Percentiles rank a stretch among this genome's conserved stretches.
Evolutionary conservation across 1,284 basidiomycete genomes (phyloP).

Genomic region (Tranzscheliella williamsii): DNA sequence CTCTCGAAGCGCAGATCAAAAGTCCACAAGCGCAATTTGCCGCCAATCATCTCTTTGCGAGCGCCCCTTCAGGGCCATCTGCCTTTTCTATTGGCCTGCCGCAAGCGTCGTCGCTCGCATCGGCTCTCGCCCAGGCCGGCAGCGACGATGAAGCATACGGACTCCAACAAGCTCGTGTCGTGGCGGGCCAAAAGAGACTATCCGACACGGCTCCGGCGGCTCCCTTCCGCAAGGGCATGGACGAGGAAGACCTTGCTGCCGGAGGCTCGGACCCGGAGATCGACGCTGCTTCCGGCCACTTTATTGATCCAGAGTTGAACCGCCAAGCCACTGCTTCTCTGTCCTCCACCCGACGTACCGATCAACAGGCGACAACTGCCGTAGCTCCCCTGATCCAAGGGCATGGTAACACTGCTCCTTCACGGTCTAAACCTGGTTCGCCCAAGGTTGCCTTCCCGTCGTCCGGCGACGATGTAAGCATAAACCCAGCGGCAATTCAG

Average conservation of each 20-base stretch:
- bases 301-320: slow-evolving; percentile 1
- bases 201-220: slow-evolving; percentile 25
- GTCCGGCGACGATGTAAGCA: neutral
- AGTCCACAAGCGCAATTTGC: slow-evolving; percentile 53
- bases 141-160: neutral
- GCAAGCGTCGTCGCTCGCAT: slow-evolving; percentile 4
- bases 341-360: neutral
- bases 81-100: slow-evolving; percentile 13
- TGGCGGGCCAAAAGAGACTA: slow-evolving; percentile 3
- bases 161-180: neutral
- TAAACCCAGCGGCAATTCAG: slow-evolving; percentile 26
- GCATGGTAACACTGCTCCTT: neutral
- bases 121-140: neutral
- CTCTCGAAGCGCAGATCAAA: slow-evolving; percentile 56
- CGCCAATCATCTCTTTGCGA: slow-evolving; percentile 50
- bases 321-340: neutral
- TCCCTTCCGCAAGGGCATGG: slow-evolving; percentile 48
- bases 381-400: neutral
- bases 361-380: neutral
- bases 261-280: slow-evolving; percentile 24
- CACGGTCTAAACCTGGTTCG: slow-evolving; percentile 3
- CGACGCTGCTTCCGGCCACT: slow-evolving; percentile 13
- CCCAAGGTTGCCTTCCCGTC: slow-evolving; percentile 17
- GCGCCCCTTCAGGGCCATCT: slow-evolving; percentile 21
- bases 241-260: slow-evolving; percentile 38